Evolutionary conservation across 2,329 filamentous ascomycete genomes (phyloP), one percentile per base, ranked within the genome.

Genomic region (Apiospora malaysiana): DNA sequence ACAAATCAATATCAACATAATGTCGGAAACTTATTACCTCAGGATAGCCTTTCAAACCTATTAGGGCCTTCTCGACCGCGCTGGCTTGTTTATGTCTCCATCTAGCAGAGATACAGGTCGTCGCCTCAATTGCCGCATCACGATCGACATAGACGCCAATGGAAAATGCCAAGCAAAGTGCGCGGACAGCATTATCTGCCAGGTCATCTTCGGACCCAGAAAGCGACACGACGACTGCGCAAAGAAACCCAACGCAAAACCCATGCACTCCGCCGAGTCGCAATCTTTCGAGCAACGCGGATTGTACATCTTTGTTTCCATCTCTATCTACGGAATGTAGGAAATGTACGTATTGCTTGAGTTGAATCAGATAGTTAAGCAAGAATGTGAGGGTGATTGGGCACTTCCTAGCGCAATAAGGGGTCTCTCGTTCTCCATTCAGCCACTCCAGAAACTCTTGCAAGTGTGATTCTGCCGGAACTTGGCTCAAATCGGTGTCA

Each of bases 231-330:
- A 70, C 70, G 12, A 72, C n/a, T 16, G 74, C 72, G 27, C 69
- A 72, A 18, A 76, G 68, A 27, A 76, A 71, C 1, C 75, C 75
- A 25, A 70, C 67, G 23, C 75, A 75, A 27, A 76, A 74, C 5
- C 73, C 75, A 43, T 75, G 73, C 18, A 75, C 51, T 1, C 73
- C 73, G 25, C 72, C 49, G 10, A 1, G 18, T 12, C n/a, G n/a
- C 18, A 71, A 49, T 9, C 37, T 45, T 25, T 43, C 21, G 9
- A 42, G 37, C 37, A 66, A 16, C 12, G 9, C 5, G 12, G n/a
- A 18, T 2, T 66, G 63, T 16, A 21, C 37, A 32, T 66, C 63
- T 18, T 16, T 21, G 2, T 4, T 21, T 8, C 10, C 63, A 6
- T 7, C 43, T 4, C 3, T 21, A 14, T 47, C 66, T 3, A 71